These are phyloP conservation scores for Nigrospora sphaerica DNA, from an alignment of 2,329 filamentous ascomycete genomes.

Conservation along the genomic window DNA sequence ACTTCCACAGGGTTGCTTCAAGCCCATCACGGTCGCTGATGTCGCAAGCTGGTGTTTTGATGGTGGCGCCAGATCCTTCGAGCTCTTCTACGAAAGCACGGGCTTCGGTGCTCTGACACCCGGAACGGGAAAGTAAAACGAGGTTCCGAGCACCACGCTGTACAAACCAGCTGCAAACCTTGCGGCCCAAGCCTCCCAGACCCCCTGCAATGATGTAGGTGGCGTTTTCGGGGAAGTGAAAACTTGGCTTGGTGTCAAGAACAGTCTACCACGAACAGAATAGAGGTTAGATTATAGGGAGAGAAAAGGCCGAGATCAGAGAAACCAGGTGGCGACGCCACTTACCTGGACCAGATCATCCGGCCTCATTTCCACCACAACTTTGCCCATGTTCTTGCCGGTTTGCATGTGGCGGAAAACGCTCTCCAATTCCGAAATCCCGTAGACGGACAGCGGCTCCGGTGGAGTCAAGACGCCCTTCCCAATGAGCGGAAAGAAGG, in stretches of 20 bases:
- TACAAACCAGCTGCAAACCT: no score
- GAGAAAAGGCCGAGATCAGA: not conserved
- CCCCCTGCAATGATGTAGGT: no score
- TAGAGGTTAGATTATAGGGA: not conserved
- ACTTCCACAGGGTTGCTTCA: no score
- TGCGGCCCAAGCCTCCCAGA: no score
- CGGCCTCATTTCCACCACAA: not conserved
- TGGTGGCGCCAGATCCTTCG: no score
- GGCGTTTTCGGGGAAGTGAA: not conserved
- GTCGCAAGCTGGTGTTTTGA: no score
- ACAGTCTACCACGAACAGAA: not conserved
- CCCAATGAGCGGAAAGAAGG: conserved; percentile 4
- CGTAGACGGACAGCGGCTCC: conserved; percentile 11
- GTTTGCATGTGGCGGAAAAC: conserved; percentile 16
- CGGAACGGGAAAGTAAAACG: no score
- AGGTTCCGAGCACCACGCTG: no score
- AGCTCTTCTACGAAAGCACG: no score
- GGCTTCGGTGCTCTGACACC: no score
- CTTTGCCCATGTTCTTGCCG: not conserved
- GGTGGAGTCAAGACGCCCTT: conserved; percentile 9
- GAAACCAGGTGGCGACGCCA: no score
- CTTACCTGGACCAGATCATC: not conserved
- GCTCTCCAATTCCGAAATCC: conserved; percentile 11
- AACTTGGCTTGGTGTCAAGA: not conserved
- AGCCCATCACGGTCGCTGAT: no score